Percentiles rank a stretch among this genome's conserved stretches.
phyloP scores from a whole-genome alignment of 2,329 filamentous ascomycete species.

The Cladosporium sp. region DNA sequence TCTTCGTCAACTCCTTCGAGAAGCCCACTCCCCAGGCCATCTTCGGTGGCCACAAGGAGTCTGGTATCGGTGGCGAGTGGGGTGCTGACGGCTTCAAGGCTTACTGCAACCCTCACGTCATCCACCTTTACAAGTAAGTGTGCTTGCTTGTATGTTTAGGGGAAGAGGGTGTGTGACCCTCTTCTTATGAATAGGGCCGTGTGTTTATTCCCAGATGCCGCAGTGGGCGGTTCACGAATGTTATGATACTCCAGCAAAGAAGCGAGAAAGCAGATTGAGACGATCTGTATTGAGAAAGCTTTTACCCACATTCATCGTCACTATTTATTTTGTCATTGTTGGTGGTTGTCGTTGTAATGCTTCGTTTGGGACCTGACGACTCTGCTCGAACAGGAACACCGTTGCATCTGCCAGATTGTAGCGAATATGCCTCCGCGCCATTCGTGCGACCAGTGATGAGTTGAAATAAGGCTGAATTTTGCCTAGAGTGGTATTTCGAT shows the following conservation, averaged over 20 bases:
- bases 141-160: background rate
- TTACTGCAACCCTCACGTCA: conserved; percentile 51
- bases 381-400: background rate
- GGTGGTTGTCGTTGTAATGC: background rate
- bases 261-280: background rate
- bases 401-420: background rate
- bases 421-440: background rate
- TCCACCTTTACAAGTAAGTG: conserved; percentile 47
- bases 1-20: conserved; percentile 58
- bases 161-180: background rate
- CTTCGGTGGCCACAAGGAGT: conserved; percentile 78
- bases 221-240: background rate
- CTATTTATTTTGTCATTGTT: background rate
- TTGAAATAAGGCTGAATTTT: no score
- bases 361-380: background rate
- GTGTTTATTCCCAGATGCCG: background rate
- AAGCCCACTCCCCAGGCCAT: conserved; percentile 50
- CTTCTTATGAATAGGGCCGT: background rate
- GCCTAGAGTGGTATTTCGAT: no score
- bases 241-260: background rate
- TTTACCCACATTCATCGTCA: background rate
- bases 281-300: background rate
- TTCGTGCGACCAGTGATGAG: no score
- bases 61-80: conserved; percentile 61
- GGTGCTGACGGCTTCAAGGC: conserved; percentile 47